phyloP scores from a whole-genome alignment of 192 early-diverging fungal species.

The Obelidium mucronatum region DNA sequence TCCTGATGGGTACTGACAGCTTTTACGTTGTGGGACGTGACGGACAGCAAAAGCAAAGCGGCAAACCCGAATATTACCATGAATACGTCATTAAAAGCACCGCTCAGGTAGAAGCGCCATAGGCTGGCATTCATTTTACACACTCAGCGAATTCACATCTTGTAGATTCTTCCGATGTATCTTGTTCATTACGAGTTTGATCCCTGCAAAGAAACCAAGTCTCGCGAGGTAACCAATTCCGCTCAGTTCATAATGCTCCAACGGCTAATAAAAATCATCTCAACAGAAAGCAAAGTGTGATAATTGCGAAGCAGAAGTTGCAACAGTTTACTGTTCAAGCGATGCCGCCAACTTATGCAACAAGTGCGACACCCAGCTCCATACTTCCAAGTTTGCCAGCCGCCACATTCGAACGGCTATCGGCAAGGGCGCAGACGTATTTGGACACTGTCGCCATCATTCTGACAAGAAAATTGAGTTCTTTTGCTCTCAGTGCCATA shows the following conservation, averaged over 20 bases:
- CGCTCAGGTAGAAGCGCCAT: slow-evolving; percentile 46
- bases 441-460: slow-evolving; percentile 66
- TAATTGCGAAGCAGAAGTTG: slow-evolving; percentile 63
- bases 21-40: slow-evolving; percentile 56
- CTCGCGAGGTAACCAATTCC: slow-evolving; percentile 51
- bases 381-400: slow-evolving; percentile 58
- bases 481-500: slow-evolving; percentile 70
- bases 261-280: too few species aligned
- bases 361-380: slow-evolving; percentile 62
- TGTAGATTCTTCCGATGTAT: slow-evolving; percentile 60
- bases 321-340: slow-evolving; percentile 61
- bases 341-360: slow-evolving; percentile 68
- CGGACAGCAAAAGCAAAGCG: background rate
- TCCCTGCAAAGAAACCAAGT: slow-evolving; percentile 46
- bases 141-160: background rate
- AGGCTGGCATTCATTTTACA: background rate
- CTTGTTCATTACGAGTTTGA: slow-evolving; percentile 65
- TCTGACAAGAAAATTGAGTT: slow-evolving; percentile 64
- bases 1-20: slow-evolving; percentile 66
- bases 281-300: slow-evolving; percentile 63
- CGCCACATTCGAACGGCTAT: slow-evolving; percentile 59
- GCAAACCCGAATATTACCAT: slow-evolving; percentile 46
- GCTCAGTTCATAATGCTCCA: background rate
- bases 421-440: slow-evolving; percentile 64
- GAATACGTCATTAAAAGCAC: slow-evolving; percentile 62